Percentiles rank a stretch among this genome's conserved stretches.
phyloP scores from a whole-genome alignment of 257 asterid genomes.

The Scutellaria barbata region DNA sequence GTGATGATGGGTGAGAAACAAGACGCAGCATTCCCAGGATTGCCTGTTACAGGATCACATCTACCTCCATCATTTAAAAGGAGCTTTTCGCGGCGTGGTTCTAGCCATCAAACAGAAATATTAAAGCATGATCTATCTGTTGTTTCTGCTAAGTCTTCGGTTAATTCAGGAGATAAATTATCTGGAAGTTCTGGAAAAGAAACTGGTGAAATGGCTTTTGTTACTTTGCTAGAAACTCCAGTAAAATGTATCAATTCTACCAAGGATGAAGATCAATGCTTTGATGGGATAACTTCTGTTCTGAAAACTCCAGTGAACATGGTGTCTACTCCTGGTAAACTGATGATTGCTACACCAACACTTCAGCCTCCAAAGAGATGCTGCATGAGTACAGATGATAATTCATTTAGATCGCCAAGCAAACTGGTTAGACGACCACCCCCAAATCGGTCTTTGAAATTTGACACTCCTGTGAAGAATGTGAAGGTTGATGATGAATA shows the following conservation, averaged over 20 bases:
- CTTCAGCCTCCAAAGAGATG: constrained; percentile 67
- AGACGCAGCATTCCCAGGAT: constrained; percentile 25
- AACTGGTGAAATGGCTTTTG: constrained; percentile 5
- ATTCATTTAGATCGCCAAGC: constrained; percentile 46
- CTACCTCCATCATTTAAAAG: constrained; percentile 61
- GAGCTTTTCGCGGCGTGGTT: constrained; percentile 47
- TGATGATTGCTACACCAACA: constrained; percentile 67
- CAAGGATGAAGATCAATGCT: constrained; percentile 32
- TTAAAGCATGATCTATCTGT: constrained; percentile 26
- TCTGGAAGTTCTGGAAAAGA: constrained; percentile 6
- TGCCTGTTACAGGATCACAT: constrained; percentile 38
- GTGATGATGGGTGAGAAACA: constrained; percentile 25
- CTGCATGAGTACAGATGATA: constrained; percentile 71
- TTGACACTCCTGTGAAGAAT: constrained; percentile 75
- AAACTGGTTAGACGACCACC: constrained; percentile 72
- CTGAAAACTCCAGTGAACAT: constrained; percentile 54
- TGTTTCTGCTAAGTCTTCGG: constrained; percentile 32
- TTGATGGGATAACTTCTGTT: constrained; percentile 31
- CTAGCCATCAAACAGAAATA: constrained; percentile 24
- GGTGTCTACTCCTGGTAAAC: constrained; percentile 60
- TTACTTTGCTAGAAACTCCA: constrained; percentile 58
- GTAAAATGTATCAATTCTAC: constrained; percentile 42
- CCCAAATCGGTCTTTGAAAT: constrained; percentile 65
- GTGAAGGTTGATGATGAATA: constrained; percentile 38
- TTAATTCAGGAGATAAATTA: constrained; percentile 19